Percentiles rank a stretch among this genome's conserved stretches.
phyloP scores from a whole-genome alignment of 352 stramenopile species.

The Thalassiosira hispida region DNA sequence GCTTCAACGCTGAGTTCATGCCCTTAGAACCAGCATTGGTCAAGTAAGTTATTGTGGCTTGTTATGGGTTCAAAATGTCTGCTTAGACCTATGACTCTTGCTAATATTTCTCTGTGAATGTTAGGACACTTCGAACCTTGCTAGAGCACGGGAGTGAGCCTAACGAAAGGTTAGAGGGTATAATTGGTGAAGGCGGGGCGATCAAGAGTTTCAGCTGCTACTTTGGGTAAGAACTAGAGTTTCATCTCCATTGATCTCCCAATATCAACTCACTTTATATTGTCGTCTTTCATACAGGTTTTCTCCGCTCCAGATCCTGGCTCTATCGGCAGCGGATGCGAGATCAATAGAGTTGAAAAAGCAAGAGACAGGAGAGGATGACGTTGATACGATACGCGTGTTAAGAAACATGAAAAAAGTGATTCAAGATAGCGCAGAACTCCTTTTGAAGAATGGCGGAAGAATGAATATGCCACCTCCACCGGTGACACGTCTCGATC shows the following conservation, averaged over 20 bases:
- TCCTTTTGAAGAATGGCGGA: constrained; percentile 66
- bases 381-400: constrained; percentile 18
- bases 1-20: constrained; percentile 15
- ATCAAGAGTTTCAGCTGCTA: constrained; percentile 44
- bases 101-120: neutral
- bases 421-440: constrained; percentile 47
- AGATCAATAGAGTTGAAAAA: constrained; percentile 13
- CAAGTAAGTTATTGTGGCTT: constrained; percentile 23
- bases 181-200: constrained; percentile 43
- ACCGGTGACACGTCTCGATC: constrained; percentile 42
- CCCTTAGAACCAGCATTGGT: constrained; percentile 15
- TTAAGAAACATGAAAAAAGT: constrained; percentile 32
- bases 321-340: constrained; percentile 51
- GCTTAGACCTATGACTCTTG: neutral
- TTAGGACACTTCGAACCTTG: constrained; percentile 35
- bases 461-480: constrained; percentile 62
- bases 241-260: neutral
- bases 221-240: constrained; percentile 41
- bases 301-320: constrained; percentile 76
- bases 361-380: constrained; percentile 23
- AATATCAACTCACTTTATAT: neutral
- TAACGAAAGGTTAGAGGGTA: constrained; percentile 74
- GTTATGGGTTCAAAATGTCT: neutral
- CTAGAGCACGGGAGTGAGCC: constrained; percentile 70
- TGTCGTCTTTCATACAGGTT: constrained; percentile 37